A percentile compares a stretch with the other conserved stretches of the same genome.
Conservation (phyloP, 225 moss, liverwort and hornwort species). For the Pleurozium schreberi region DNA sequence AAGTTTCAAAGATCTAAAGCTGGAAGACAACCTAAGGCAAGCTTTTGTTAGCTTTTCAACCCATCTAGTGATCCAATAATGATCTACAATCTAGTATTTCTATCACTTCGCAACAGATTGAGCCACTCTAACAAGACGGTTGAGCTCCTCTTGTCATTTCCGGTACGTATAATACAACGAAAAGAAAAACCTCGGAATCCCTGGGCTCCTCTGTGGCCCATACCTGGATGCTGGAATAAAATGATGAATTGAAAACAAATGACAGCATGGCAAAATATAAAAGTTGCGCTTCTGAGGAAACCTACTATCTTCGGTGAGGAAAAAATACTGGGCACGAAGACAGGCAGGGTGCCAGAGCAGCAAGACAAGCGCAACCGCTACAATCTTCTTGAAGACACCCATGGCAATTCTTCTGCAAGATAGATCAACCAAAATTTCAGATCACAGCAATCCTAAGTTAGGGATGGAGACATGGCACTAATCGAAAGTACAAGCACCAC, state of each 20-base stretch:
- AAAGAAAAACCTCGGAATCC: neutral
- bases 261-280: neutral
- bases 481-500: too few species aligned
- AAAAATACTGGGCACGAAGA: neutral
- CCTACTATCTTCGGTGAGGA: neutral
- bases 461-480: too few species aligned
- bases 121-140: neutral
- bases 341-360: neutral
- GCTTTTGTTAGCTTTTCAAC: neutral
- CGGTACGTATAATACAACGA: neutral
- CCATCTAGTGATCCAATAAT: too few species aligned
- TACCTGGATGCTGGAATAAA: neutral
- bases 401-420: too few species aligned
- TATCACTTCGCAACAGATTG: neutral
- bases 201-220: neutral
- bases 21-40: neutral
- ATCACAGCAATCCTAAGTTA: too few species aligned
- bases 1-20: neutral
- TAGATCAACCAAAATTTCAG: too few species aligned
- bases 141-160: neutral
- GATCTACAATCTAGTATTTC: neutral
- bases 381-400: too few species aligned
- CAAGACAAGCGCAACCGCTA: too few species aligned
- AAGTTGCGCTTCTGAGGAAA: neutral
- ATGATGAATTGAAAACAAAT: neutral